Conservation (phyloP, 2,329 filamentous ascomycete genomes). For the Sporothrix mexicana region DNA sequence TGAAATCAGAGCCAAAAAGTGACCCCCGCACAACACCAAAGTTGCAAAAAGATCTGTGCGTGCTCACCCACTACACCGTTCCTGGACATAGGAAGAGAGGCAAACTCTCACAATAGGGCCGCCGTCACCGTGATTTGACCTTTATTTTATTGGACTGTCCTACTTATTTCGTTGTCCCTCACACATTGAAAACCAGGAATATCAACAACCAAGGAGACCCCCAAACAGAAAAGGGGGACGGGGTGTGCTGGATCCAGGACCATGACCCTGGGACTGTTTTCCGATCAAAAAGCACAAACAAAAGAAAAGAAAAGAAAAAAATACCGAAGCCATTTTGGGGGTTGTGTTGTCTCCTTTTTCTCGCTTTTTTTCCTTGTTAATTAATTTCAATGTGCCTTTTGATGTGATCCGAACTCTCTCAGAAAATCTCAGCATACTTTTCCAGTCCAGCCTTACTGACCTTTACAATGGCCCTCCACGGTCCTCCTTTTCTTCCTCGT, state of each 20-base stretch:
- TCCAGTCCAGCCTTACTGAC: conserved; percentile 6
- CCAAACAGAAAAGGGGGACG: conserved; percentile 21
- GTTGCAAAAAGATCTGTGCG: conserved; percentile 7
- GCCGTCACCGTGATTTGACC: neutral
- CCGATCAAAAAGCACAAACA: neutral
- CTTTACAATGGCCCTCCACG: neutral
- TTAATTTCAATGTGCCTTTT: neutral
- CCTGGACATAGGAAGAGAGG: neutral
- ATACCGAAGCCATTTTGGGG: neutral
- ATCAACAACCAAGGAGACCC: conserved; percentile 9
- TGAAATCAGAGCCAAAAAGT: neutral
- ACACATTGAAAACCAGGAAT: neutral
- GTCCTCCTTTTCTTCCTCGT: neutral
- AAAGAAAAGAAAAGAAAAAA: neutral
- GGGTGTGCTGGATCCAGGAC: conserved; percentile 27
- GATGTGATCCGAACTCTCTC: neutral
- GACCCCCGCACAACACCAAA: conserved; percentile 18
- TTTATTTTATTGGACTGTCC: no score
- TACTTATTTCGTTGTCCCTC: no score
- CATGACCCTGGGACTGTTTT: conserved; percentile 28
- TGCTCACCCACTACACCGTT: conserved; percentile 13
- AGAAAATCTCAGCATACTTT: neutral
- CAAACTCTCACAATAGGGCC: neutral
- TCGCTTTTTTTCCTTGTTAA: conserved; percentile 2
- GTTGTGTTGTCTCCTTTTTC: neutral